Base-by-base conservation (phyloP, 352 stramenopile species). In the Globisporangium heterothallicum region DNA sequence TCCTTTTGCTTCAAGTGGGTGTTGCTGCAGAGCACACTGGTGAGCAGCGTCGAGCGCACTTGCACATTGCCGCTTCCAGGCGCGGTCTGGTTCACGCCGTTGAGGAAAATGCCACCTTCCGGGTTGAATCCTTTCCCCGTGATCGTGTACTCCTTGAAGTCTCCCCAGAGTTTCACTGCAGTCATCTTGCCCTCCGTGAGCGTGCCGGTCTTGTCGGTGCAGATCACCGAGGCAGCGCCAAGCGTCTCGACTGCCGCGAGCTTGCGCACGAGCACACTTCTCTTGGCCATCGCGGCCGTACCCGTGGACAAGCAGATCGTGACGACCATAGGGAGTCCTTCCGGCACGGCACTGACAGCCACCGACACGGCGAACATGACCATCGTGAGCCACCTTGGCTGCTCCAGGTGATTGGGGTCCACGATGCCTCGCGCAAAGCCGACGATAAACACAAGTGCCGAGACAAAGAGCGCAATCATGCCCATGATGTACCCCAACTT, bases 141-240 rank as follows among this genome's bases (percentile, higher is more conserved):
- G 55, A 88, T 87, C 0, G 58, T 57, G 53, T 86, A 88, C 57
- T 81, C 67, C 32, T 70, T 62, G 50, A 84, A 88, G 58, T 87
- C 78, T 12, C 74, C 68, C 73, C 75, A 93, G 42, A 89, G 64
- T 58, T 87, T 88, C 30, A 90, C 66, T 0, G 78, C 82, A 2
- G 78, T 88, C 82, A 93, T 93, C 44, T 89, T 86, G 40, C 82
- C 82, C 36, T 90, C 79, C 0, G 94, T 98, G 12, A 98, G 64
- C 10, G 94, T 98, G 9, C 94, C 94, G 0, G 94, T 98, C 74
- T 98, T 98, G 67, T 98, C 94, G 0, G 79, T 89, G 44, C 78
- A 98, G 45, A 96, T 94, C 0, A 98, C 89, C 6, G 88, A 96
- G 3, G 91, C 94, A 4, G 93, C 87, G 14, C 84, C 88, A 47